phyloP scores from a whole-genome alignment of 345 rosid species.

The Durio zibethinus region DNA sequence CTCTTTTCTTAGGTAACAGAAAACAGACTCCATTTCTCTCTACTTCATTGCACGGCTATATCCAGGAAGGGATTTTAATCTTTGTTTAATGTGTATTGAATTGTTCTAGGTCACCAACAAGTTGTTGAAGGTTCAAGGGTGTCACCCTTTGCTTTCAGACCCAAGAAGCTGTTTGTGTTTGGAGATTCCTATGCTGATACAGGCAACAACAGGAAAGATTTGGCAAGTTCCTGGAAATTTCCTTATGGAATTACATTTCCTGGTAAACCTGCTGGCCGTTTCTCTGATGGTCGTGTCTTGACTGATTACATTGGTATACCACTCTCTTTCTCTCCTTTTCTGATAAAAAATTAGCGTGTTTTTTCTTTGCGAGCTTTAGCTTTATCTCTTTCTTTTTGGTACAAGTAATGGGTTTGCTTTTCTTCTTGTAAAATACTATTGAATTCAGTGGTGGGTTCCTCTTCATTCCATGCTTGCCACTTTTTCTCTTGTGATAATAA shows the following conservation, averaged over 20 bases:
- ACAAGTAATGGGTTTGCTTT: neutral
- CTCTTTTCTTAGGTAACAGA: slow-evolving; percentile 2
- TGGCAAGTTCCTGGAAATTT: slow-evolving; percentile 41
- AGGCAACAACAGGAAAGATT: slow-evolving; percentile 40
- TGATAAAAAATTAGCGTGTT: neutral
- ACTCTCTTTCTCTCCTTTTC: neutral
- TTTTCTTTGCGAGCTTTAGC: neutral
- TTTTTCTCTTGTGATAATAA: neutral
- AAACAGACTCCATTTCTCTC: neutral
- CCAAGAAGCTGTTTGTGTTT: slow-evolving; percentile 56
- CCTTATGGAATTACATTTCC: slow-evolving; percentile 67
- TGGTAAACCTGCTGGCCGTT: slow-evolving; percentile 60
- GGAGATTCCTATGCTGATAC: slow-evolving; percentile 78
- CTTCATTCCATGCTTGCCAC: neutral
- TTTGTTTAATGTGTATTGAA: neutral
- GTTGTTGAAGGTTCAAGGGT: slow-evolving; percentile 6
- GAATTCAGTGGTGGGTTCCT: slow-evolving; percentile 7
- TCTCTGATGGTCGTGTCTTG: slow-evolving; percentile 55
- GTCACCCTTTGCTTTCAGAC: slow-evolving; percentile 19
- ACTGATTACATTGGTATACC: slow-evolving; percentile 38
- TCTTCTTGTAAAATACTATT: neutral
- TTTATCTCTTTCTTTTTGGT: neutral
- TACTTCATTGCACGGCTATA: neutral
- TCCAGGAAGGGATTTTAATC: neutral
- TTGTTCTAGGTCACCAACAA: neutral